Conservation (phyloP, 2,329 filamentous ascomycete species). For the Zasmidium cellare region DNA sequence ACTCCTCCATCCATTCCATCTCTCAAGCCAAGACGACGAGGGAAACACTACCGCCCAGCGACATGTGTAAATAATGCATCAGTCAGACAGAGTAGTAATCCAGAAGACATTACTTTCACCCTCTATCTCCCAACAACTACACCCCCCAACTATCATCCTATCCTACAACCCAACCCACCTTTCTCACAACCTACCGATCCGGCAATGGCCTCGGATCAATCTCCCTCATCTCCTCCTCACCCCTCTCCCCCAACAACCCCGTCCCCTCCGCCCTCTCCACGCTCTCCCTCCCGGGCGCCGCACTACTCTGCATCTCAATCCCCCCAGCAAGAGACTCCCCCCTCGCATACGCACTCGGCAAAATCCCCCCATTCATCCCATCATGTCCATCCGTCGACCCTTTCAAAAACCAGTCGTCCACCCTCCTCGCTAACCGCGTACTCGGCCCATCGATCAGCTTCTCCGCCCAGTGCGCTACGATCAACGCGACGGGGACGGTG, state of each 20-base stretch:
- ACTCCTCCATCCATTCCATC: too few species aligned
- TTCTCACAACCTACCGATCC: neutral
- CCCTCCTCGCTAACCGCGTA: constrained; percentile 11
- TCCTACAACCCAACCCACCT: neutral
- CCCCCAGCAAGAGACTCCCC: neutral
- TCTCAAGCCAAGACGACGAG: too few species aligned
- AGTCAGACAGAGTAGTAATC: too few species aligned
- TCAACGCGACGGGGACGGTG: constrained; percentile 8
- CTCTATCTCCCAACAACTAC: too few species aligned
- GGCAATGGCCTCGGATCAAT: neutral
- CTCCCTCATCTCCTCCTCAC: neutral
- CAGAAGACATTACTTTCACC: too few species aligned
- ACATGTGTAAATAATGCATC: too few species aligned
- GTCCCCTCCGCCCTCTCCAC: neutral
- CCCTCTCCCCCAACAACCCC: neutral
- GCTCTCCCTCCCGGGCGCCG: neutral
- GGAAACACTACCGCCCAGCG: too few species aligned
- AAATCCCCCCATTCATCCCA: neutral
- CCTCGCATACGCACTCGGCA: neutral
- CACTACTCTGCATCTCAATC: neutral
- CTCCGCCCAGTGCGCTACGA: constrained; percentile 18
- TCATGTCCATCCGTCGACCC: neutral
- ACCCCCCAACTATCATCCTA: neutral
- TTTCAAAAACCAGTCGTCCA: constrained; percentile 13
- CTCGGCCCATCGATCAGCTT: constrained; percentile 15